These are phyloP conservation scores for Starmerella cellae DNA, from an alignment of 805 yeast genomes.

Conservation along the genomic window DNA sequence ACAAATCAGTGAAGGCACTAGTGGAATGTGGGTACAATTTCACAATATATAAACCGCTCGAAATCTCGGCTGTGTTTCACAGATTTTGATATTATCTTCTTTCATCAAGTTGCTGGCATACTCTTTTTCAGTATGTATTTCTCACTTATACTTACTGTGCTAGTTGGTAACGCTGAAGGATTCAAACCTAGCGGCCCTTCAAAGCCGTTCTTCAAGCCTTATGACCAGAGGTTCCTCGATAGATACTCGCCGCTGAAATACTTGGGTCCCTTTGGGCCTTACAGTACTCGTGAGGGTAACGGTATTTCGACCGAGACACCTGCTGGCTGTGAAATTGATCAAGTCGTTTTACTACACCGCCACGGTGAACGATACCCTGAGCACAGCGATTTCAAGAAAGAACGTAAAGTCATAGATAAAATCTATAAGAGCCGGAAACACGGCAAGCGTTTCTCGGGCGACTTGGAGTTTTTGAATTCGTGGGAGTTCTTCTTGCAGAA, in stretches of 20 bases:
- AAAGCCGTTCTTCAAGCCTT: conserved; percentile 5
- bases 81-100: too few relatives aligned
- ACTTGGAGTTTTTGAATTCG: conserved; percentile 16
- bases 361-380: conserved; percentile 43
- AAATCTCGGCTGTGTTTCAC: too few relatives aligned
- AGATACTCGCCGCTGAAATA: conserved; percentile 36
- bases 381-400: conserved; percentile 1
- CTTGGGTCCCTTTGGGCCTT: conserved; percentile 41
- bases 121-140: too few relatives aligned
- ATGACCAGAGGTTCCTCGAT: conserved; percentile 25
- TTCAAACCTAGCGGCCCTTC: conserved; percentile 3
- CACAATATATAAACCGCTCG: too few relatives aligned
- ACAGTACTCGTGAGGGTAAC: conserved; percentile 34
- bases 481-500: conserved; percentile 17
- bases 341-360: conserved; percentile 38
- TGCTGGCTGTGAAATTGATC: conserved; percentile 35
- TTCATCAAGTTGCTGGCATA: too few relatives aligned
- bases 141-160: too few relatives aligned
- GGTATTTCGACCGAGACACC: conserved; percentile 41
- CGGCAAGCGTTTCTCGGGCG: conserved; percentile 8
- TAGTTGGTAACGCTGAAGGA: too few relatives aligned
- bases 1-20: too few relatives aligned
- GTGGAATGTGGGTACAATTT: too few relatives aligned
- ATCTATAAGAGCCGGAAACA: conserved; percentile 3
- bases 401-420: conserved; percentile 21